Evolutionary conservation across 495 filamentous ascomycete species (phyloP), one percentile per base, ranked within the genome.

Genomic region (Daldinia concentrica): DNA sequence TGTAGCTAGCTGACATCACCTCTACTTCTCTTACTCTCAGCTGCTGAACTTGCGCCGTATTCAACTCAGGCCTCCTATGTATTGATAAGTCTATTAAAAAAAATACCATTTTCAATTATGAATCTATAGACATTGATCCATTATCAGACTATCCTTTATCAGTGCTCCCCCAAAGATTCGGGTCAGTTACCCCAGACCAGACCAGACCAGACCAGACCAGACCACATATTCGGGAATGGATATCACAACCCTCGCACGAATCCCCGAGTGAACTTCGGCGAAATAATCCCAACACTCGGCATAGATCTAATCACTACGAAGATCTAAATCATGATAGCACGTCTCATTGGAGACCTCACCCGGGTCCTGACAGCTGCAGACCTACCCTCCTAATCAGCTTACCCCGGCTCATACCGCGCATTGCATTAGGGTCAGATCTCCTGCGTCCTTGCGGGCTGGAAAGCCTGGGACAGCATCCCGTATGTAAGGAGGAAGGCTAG

Each of bases 381-480:
- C 62, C 62, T 69, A 69, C 71, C 71, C 71, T 63, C 71, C 71
- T 66, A 51, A 50, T 66, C 62, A 67, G 66, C 57, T 73, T 69
- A 73, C 66, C 71, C 71, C 66, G 62, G 71, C 58, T 69, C 60
- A 30, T 59, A 69, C 62, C 62, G 58, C 62, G 71, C 71, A 73
- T 69, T 69, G 71, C 71, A 69, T 69, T 73, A 73, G 71, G 71
- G 62, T 62, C 66, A 65, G 71, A 73, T 73, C 71, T 73, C 66
- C 62, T 66, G 66, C 71, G 69, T 62, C 36, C 58, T 64, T 41
- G 66, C 64, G 45, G 56, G 32, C 41, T 64, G 65, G 60, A 41
- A 64, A 66, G 62, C 61, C 52, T 64, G 71, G 71, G 39, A 69
- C 62, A 57, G 36, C 61, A 22, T 65, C 61, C 51, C 62, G 32